These are phyloP conservation scores for Solanum habrochaites DNA, from an alignment of 257 asterid species.

Conservation along the genomic window DNA sequence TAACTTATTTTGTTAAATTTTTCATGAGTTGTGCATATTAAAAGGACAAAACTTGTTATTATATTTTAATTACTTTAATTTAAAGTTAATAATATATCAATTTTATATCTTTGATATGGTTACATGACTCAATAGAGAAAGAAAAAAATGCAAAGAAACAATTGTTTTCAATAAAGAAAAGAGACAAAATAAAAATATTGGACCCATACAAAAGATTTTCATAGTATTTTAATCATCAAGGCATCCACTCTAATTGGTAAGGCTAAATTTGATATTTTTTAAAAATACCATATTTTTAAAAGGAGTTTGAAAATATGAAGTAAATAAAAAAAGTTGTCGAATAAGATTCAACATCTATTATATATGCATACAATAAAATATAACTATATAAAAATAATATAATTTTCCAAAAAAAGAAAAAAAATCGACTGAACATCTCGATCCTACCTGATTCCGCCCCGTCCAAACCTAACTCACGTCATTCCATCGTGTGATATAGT, in stretches of 20 bases:
- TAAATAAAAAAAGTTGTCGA: neutral
- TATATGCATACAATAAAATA: neutral
- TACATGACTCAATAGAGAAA: neutral
- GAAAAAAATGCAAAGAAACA: neutral
- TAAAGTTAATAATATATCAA: neutral
- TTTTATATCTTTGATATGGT: neutral
- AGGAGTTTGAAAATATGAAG: neutral
- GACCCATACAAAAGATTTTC: neutral
- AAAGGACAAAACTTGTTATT: neutral
- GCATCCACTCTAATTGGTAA: neutral
- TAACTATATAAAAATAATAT: rapidly evolving
- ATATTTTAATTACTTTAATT: neutral
- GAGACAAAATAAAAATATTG: neutral
- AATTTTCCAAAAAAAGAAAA: neutral
- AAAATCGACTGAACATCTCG: rapidly evolving
- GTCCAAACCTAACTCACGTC: neutral
- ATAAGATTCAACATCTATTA: neutral
- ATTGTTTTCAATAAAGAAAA: neutral
- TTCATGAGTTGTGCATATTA: neutral
- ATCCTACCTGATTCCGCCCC: neutral
- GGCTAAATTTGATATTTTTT: neutral
- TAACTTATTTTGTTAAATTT: neutral
- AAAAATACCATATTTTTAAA: no score
- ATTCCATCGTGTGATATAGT: neutral
- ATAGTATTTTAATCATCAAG: neutral